Evolutionary conservation across 148 eudicot genomes (phyloP).

Genomic region (Spergularia marina): DNA sequence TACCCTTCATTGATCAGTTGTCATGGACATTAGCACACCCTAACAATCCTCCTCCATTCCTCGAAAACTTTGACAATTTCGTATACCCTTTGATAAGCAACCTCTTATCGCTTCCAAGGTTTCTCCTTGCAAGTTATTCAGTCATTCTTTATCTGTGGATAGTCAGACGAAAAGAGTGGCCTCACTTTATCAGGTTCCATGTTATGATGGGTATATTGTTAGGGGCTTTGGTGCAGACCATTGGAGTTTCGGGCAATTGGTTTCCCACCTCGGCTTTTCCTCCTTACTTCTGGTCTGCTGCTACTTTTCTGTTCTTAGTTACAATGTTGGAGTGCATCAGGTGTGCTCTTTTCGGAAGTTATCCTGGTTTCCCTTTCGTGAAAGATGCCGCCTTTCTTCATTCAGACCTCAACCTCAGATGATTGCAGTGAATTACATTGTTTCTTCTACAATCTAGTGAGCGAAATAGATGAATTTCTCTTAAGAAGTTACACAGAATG

Average conservation of each 20-base stretch:
- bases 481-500: not conserved
- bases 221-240: slow-evolving; percentile 56
- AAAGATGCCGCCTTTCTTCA: slow-evolving; percentile 78
- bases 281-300: slow-evolving; percentile 65
- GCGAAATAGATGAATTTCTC: not conserved
- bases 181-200: slow-evolving; percentile 79
- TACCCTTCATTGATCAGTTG: slow-evolving; percentile 56
- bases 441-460: not conserved
- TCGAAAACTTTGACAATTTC: slow-evolving; percentile 53
- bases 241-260: slow-evolving; percentile 65
- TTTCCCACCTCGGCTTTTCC: slow-evolving; percentile 58
- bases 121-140: slow-evolving; percentile 55
- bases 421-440: not conserved
- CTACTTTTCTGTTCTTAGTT: slow-evolving; percentile 47
- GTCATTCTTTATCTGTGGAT: slow-evolving; percentile 55
- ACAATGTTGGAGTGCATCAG: slow-evolving; percentile 54
- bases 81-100: slow-evolving; percentile 53
- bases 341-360: slow-evolving; percentile 63
- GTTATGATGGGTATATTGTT: slow-evolving; percentile 65
- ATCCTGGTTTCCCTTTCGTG: slow-evolving; percentile 70
- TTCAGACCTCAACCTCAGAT: slow-evolving; percentile 26
- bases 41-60: slow-evolving; percentile 60
- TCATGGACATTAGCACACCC: slow-evolving; percentile 77
- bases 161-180: slow-evolving; percentile 74
- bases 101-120: slow-evolving; percentile 50